Evolutionary conservation across 495 filamentous ascomycete genomes (phyloP), one percentile per base, ranked within the genome.

Genomic region (Hyaloscypha finlandica): DNA sequence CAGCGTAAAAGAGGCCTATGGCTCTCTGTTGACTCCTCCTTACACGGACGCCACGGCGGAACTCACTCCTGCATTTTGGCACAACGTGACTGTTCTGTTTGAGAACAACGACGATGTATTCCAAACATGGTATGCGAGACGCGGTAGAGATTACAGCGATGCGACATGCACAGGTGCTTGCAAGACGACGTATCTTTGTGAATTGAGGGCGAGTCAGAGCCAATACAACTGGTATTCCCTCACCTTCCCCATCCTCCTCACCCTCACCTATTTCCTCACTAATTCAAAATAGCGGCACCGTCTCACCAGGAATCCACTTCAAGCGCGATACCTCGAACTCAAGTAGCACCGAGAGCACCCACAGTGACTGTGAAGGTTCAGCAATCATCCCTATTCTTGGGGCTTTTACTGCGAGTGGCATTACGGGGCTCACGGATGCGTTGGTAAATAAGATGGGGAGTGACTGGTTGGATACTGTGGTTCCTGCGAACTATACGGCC

Each of bases 11-110:
- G 79, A 80, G 64, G 75, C 77, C 14, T 88, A 88, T 66, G 83
- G 84, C 30, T 66, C 77, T 8, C 73, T 79, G 1, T 62, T 85
- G 48, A 68, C 55, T n/a, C 77, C 81, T 16, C 77, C 81, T 0
- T 60, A 80, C 4, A 75, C 72, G 0, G 74, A 76, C 35, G 32
- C 72, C 0, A 45, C 55, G 2, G 77, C 72, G 20, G 85, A 86
- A 61, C 76, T 86, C 6, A 81, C 80, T 0, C 80, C 84, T 0
- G 82, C 81, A 8, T 87, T 87, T 76, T 86, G 85, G 85, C 84
- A 87, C 70, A 81, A 85, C 70, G 80, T 87, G 29, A 86, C 85
- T 5, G 79, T 70, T 1, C 69, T 74, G 6, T 78, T 83, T 61
- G 76, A 81, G 35, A 54, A 68, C 5, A 71, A 81, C 48, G 62